phyloP scores from a whole-genome alignment of 177 flowering plant species.

The Vitis hybrid region DNA sequence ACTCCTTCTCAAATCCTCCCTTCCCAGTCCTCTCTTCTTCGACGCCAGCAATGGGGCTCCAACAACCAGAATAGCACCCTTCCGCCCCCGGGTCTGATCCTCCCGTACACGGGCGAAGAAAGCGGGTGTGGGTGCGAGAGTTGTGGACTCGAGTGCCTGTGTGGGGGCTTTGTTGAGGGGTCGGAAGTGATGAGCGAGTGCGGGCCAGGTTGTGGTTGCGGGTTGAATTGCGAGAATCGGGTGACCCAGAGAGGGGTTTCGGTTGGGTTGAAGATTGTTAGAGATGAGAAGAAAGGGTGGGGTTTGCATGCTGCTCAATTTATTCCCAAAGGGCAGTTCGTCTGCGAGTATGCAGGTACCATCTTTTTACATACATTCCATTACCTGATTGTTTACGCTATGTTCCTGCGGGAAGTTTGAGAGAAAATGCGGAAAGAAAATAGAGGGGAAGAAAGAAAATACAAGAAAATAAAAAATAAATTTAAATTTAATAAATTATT shows the following conservation, averaged over 20 bases:
- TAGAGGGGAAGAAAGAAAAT: too few relatives aligned
- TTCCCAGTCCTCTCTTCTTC: neutral
- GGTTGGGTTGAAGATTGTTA: constrained; percentile 53
- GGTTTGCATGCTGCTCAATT: constrained; percentile 59
- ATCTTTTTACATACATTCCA: neutral
- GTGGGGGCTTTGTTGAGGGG: constrained; percentile 21
- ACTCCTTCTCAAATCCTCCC: constrained; percentile 22
- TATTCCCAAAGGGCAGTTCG: constrained; percentile 46
- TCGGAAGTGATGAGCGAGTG: constrained; percentile 56
- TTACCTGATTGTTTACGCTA: neutral
- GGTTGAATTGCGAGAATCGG: constrained; percentile 54
- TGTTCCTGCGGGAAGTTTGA: neutral
- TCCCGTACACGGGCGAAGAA: neutral
- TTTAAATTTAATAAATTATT: too few relatives aligned
- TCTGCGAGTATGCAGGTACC: constrained; percentile 89
- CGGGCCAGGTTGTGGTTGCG: constrained; percentile 65
- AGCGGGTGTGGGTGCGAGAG: constrained; percentile 55
- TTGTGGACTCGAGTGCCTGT: constrained; percentile 42
- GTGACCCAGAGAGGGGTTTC: constrained; percentile 57
- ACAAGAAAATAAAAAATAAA: too few relatives aligned
- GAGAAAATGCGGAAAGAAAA: too few relatives aligned
- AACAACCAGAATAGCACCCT: neutral
- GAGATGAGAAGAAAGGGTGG: constrained; percentile 67
- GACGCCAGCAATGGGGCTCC: constrained; percentile 36
- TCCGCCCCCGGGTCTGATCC: neutral